Conservation (phyloP, 192 early-diverging fungal species). For the Funneliformis mosseae region DNA sequence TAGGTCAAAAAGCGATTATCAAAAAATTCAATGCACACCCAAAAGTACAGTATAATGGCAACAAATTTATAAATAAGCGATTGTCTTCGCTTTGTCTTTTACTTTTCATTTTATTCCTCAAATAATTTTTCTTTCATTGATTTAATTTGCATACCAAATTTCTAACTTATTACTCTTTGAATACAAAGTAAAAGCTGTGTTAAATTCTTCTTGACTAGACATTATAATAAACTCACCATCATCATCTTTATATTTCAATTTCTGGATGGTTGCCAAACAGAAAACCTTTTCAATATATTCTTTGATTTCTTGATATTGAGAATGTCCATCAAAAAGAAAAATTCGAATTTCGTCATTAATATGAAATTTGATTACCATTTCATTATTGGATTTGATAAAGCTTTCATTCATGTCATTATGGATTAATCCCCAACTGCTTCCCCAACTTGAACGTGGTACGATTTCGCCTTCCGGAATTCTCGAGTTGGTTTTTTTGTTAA, state of each 20-base stretch:
- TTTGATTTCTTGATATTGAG: neutral
- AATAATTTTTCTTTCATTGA: too few relatives aligned
- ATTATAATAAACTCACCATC: neutral
- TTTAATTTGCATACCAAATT: neutral
- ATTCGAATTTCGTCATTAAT: neutral
- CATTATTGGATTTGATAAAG: neutral
- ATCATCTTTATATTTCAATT: constrained; percentile 14
- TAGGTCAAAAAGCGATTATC: too few relatives aligned
- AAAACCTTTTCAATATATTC: neutral
- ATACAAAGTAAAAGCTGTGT: neutral
- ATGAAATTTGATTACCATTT: constrained; percentile 3
- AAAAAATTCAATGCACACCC: too few relatives aligned
- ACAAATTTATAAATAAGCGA: too few relatives aligned
- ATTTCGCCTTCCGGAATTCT: neutral
- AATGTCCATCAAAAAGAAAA: neutral
- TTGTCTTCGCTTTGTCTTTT: too few relatives aligned
- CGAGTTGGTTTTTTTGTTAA: neutral
- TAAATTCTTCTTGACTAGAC: neutral
- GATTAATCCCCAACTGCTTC: neutral
- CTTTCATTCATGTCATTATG: neutral
- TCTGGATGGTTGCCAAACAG: neutral
- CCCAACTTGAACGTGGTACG: neutral
- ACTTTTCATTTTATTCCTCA: too few relatives aligned
- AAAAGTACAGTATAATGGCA: too few relatives aligned
- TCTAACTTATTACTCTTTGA: neutral